Evolutionary conservation across 352 stramenopile genomes (phyloP), one percentile per base, ranked within the genome.

Genomic region (Phytophthora kernoviae): DNA sequence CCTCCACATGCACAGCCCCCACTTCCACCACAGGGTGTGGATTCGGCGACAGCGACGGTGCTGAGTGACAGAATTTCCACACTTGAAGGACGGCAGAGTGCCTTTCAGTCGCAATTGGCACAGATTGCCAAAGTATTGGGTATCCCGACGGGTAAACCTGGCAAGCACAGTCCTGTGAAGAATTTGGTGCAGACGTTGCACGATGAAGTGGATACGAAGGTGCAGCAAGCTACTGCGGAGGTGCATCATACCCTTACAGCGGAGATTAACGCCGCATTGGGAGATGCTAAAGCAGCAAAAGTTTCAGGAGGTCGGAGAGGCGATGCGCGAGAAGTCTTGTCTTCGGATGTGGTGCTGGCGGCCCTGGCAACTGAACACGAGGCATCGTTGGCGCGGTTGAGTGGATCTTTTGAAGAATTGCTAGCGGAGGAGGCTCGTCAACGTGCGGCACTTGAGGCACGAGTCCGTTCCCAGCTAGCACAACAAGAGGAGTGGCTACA

Each of bases 401-500:
- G 79, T 40, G 55, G 64, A 12, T 91, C 85, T 33, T 85, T 93
- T 58, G 81, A 93, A 36, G 71, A 88, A 22, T 57, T 81, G 0
- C 27, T 91, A 17, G 34, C 70, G 1, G 72, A 90, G 39, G 84
- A 94, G 56, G 77, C 77, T 21, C 79, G 81, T 46, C 79, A 91
- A 43, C 79, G 82, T 24, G 69, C 81, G 24, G 72, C 64, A 4
- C 58, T 92, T 2, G 84, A 94, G 58, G 69, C 65, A 18, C 80
- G 79, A n/a, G 61, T 92, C n/a, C 65, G 78, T 5, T 66, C 54
- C 3, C 80, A 85, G 12, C 70, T 90, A 4, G 66, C 68, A 2
- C 79, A 91, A 30, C 81, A 91, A 17, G 84, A 91, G 41, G 82
- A 94, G 56, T 92, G 84, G 84, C 52, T 94, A 8, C 84, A 90